A percentile compares a stretch with the other conserved stretches of the same genome.
These are phyloP conservation scores for Boletus huronensis DNA, from an alignment of 768 basidiomycete genomes.

Conservation along the genomic window DNA sequence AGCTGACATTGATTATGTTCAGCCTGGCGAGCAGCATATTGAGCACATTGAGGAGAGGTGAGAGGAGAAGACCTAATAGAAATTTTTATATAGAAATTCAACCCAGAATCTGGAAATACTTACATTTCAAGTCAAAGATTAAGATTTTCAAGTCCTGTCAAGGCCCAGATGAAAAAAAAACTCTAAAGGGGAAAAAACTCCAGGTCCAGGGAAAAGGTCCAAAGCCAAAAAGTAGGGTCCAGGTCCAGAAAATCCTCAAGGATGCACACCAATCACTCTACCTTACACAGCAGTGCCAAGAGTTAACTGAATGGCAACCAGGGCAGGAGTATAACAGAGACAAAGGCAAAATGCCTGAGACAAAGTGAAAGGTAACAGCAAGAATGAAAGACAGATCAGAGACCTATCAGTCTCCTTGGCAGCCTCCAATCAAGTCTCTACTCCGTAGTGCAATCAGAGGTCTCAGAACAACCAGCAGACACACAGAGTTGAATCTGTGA, in stretches of 20 bases:
- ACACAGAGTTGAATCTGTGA: slow-evolving; percentile 14
- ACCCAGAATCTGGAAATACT: neutral
- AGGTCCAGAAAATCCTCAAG: neutral
- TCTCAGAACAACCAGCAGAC: slow-evolving; percentile 3
- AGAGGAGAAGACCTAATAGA: neutral
- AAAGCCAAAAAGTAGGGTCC: neutral
- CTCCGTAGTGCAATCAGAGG: slow-evolving; percentile 4
- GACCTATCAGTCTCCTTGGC: neutral
- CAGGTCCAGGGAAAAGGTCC: neutral
- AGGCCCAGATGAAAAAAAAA: neutral
- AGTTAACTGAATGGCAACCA: neutral
- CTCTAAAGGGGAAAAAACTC: neutral
- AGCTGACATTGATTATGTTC: neutral
- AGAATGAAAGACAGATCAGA: neutral
- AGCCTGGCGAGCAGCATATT: neutral
- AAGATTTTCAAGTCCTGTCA: too few relatives aligned
- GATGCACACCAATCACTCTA: neutral
- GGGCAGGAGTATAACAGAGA: too few relatives aligned
- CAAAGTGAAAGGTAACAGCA: neutral
- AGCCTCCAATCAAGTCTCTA: neutral
- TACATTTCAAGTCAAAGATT: neutral
- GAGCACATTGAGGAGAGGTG: neutral
- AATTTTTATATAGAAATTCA: neutral
- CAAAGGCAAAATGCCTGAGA: slow-evolving; percentile 2
- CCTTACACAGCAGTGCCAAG: neutral